Evolutionary conservation across 371 early-diverging fungal genomes (phyloP), one percentile per base, ranked within the genome.

Genomic region (Smittium culicis): DNA sequence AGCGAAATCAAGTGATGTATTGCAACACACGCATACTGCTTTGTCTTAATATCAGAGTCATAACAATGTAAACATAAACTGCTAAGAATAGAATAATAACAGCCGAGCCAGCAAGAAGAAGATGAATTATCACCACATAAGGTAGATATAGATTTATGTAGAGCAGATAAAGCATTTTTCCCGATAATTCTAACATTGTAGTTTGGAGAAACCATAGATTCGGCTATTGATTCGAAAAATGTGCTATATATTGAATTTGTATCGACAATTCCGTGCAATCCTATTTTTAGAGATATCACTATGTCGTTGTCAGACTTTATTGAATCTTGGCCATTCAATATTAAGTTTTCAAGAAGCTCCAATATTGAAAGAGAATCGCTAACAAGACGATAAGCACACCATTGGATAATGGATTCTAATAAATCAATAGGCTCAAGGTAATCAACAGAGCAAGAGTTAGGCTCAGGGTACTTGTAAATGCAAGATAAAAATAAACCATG

Each of bases 11-110:
- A 80, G 58, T 92, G 78, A 0, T 86, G 83, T 55, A 98, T 92
- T 1, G 97, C 96, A 33, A 82, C 75, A 72, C 93, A 93, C 0
- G 96, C 98, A 32, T 93, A 93, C 31, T 85, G 83, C 77, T 92
- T 93, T 34, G 78, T 76, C 67, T 72, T 77, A 72, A 80, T 75
- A 33, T 81, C 79, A 14, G 79, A 76, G 62, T 80, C 76, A 72
- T 83, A 88, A 72, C 88, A 88, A 34, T 76, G 77, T 24, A 35
- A 11, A 35, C 65, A 45, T 45, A 64, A 28, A 16, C 27, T 25
- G 27, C 27, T 57, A 5, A 57, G 57, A 27, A 57, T 57, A 5
- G 27, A 16, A 57, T 27, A n/a, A 27, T n/a, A 57, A 57, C 57
- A 57, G 27, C 57, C 25, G 27, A 57, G 57, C 57, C 57, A 57